These are phyloP conservation scores for Pseudogymnoascus sp. DNA, from an alignment of 2,329 filamentous ascomycete genomes.

Conservation along the genomic window DNA sequence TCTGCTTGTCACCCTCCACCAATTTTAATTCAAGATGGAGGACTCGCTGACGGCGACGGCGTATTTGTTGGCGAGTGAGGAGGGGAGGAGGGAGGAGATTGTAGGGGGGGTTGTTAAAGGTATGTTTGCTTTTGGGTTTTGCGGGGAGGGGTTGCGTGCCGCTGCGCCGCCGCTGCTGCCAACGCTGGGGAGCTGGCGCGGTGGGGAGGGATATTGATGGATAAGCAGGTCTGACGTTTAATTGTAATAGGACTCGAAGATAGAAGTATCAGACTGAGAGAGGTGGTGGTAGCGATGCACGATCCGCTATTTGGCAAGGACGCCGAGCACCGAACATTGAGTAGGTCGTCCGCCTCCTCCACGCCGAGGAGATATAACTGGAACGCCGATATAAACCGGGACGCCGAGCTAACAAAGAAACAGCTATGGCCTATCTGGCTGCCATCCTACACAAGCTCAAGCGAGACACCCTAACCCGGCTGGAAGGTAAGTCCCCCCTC, in stretches of 20 bases:
- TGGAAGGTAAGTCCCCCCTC: not conserved
- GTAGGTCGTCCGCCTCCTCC: not conserved
- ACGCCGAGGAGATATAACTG: too few species aligned
- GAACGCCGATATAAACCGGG: not conserved
- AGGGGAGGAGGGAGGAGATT: not conserved
- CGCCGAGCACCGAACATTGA: not conserved
- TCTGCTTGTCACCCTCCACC: not conserved
- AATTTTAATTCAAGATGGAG: not conserved
- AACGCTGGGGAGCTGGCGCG: too few species aligned
- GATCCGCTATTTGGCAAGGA: not conserved
- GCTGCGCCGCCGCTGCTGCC: too few species aligned
- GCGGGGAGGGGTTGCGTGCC: not conserved
- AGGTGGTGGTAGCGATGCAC: not conserved
- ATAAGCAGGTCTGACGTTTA: not conserved
- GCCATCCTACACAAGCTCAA: not conserved
- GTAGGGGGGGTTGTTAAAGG: not conserved
- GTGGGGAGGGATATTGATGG: not conserved
- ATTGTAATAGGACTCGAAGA: not conserved
- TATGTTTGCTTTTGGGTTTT: not conserved
- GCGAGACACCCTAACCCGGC: not conserved
- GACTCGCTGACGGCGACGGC: not conserved
- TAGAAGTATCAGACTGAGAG: not conserved
- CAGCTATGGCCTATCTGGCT: slow-evolving; percentile 9
- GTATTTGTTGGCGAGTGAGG: not conserved
- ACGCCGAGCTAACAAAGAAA: not conserved